Evolutionary conservation across 176 grass and related monocot genomes (phyloP), one percentile per base, ranked within the genome.

Genomic region (Pontederia crassipes): DNA sequence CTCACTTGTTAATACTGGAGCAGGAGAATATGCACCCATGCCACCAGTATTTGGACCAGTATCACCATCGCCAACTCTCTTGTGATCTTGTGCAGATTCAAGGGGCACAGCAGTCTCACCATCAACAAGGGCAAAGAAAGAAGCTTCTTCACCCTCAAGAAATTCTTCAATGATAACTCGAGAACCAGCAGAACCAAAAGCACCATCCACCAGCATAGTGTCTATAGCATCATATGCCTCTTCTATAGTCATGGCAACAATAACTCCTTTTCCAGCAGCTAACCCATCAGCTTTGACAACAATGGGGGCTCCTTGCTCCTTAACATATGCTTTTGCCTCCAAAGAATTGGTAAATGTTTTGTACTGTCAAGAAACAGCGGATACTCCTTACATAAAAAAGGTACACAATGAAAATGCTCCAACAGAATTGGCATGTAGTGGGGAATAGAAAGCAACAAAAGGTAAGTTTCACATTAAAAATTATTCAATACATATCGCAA

Each of bases 1-100:
- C 45, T 83, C 86, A 50, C 71, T 71, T 4, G 90, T 86, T 26
- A 89, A 62, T 55, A 89, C 54, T 55, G 83, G 83, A 62, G 86
- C 83, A 76, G 90, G 90, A 50, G 90, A 95, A 45, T 95, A 95
- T 63, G 90, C 90, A 74, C 86, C 90, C 90, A 90, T 90, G 54
- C 90, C 90, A 8, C 90, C 90, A 27, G 86, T 95, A 52, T 90
- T 95, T 68, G 80, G 90, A 45, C 90, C 90, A n/a, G 65, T 80
- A 75, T 95, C 90, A 49, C 86, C 90, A 82, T 95, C 86, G 61
- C 75, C 78, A 64, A 90, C 75, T 81, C 90, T 80, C 61, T 90
- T 95, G 65, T 95, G 86, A 74, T 90, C 91, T 26, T 90, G 83
- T 15, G 91, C 91, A 11, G 86, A 87, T 79, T 95, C 91, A 54